Percentiles rank a stretch among this genome's conserved stretches.
These are phyloP conservation scores for Solanum chiquidenum DNA, from an alignment of 257 asterid genomes.

Conservation along the genomic window DNA sequence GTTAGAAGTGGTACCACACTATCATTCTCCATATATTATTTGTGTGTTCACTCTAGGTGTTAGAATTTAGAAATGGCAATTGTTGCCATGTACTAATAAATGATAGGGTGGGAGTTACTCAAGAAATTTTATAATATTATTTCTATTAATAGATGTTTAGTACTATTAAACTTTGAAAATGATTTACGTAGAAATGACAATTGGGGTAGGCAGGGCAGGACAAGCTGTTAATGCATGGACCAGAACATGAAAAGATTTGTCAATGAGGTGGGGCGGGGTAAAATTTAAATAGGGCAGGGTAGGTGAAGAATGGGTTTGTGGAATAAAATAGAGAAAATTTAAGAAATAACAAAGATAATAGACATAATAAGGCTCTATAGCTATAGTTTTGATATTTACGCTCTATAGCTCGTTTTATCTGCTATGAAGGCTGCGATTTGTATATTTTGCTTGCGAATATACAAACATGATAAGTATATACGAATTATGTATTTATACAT, in stretches of 20 bases:
- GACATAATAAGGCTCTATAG: no score
- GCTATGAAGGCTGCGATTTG: rapidly evolving
- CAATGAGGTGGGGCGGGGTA: no score
- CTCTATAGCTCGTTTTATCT: no score
- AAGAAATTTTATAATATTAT: background rate
- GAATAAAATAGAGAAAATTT: background rate
- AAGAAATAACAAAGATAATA: no score
- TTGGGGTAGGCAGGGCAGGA: background rate
- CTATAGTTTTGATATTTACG: no score
- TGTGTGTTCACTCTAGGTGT: background rate
- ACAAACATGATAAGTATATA: rapidly evolving
- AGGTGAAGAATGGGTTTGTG: background rate
- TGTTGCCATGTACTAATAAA: background rate
- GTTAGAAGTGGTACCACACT: background rate
- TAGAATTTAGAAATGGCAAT: background rate
- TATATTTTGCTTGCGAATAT: no score
- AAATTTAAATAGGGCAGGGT: no score
- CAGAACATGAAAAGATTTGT: background rate
- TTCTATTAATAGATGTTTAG: no score
- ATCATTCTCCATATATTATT: background rate
- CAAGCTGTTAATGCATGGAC: background rate
- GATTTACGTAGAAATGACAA: no score
- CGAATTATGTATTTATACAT: no score
- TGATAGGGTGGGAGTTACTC: background rate
- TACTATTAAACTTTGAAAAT: background rate